These are phyloP conservation scores for Parascedosporium putredinis DNA, from an alignment of 2,329 filamentous ascomycete genomes.

Conservation along the genomic window DNA sequence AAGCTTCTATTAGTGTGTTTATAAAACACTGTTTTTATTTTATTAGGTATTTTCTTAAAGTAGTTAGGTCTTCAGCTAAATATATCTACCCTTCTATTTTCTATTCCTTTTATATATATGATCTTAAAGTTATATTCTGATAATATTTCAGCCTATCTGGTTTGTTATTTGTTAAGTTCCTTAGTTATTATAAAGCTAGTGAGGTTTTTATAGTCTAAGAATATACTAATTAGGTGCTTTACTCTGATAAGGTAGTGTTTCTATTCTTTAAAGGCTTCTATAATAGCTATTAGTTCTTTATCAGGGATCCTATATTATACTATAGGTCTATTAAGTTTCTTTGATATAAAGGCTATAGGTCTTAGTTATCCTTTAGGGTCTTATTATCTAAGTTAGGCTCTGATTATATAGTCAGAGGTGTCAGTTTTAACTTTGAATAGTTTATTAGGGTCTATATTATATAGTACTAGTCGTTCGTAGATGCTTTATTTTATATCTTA, in stretches of 20 bases:
- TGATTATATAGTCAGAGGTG: neutral
- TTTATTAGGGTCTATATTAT: neutral
- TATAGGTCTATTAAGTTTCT: neutral
- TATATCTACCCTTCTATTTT: neutral
- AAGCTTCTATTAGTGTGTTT: neutral
- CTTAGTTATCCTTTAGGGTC: neutral
- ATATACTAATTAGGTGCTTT: neutral
- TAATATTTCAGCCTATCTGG: neutral
- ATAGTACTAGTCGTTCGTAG: neutral
- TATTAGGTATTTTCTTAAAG: neutral
- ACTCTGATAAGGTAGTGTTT: neutral
- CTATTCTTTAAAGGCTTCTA: neutral
- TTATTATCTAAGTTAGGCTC: neutral
- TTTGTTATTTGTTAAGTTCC: neutral
- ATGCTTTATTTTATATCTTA: neutral
- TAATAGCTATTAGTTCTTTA: neutral
- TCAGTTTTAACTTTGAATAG: neutral
- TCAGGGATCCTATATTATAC: neutral
- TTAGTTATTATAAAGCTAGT: neutral
- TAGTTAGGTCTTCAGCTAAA: neutral
- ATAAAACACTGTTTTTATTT: neutral
- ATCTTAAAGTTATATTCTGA: neutral
- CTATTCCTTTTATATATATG: neutral
- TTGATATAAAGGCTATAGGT: neutral
- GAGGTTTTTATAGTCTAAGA: neutral